Evolutionary conservation across 1,284 basidiomycete species (phyloP).

Genomic region (Sanguinoderma infundibulare): DNA sequence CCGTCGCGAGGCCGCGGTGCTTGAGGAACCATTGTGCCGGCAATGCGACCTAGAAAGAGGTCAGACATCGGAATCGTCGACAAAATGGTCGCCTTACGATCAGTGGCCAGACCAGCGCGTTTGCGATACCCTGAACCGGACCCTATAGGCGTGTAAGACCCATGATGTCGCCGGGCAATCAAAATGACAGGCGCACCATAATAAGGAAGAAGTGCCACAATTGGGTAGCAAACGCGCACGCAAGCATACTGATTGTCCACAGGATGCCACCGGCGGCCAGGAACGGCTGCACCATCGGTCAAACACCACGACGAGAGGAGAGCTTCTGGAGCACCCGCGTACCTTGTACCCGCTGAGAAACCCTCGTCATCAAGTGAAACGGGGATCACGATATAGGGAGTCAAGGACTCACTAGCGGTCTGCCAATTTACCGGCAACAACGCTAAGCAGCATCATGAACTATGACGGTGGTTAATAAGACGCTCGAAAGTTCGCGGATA

Average conservation of each 20-base stretch:
- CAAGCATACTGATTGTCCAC: slow-evolving; percentile 24
- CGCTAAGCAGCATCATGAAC: slow-evolving; percentile 27
- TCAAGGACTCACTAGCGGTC: slow-evolving; percentile 27
- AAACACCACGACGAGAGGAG: neutral
- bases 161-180: neutral
- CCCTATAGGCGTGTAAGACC: slow-evolving; percentile 12
- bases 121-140: slow-evolving; percentile 22
- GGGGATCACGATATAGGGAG: neutral
- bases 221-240: slow-evolving; percentile 23
- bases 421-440: slow-evolving; percentile 26
- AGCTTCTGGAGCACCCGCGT: neutral
- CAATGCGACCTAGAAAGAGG: slow-evolving; percentile 17
- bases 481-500: neutral
- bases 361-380: slow-evolving; percentile 2
- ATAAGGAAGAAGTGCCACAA: slow-evolving; percentile 29
- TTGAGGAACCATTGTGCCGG: slow-evolving; percentile 29
- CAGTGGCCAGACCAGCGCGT: slow-evolving; percentile 22
- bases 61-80: too few species aligned
- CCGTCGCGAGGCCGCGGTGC: slow-evolving; percentile 24
- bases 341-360: slow-evolving; percentile 23
- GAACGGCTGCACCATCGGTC: slow-evolving; percentile 19
- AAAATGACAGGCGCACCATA: slow-evolving; percentile 16
- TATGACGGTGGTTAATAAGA: slow-evolving; percentile 1
- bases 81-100: slow-evolving; percentile 11
- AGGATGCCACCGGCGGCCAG: slow-evolving; percentile 23